These are phyloP conservation scores for Hymenotorrendiella dingleyae DNA, from an alignment of 2,329 filamentous ascomycete genomes.

Conservation along the genomic window DNA sequence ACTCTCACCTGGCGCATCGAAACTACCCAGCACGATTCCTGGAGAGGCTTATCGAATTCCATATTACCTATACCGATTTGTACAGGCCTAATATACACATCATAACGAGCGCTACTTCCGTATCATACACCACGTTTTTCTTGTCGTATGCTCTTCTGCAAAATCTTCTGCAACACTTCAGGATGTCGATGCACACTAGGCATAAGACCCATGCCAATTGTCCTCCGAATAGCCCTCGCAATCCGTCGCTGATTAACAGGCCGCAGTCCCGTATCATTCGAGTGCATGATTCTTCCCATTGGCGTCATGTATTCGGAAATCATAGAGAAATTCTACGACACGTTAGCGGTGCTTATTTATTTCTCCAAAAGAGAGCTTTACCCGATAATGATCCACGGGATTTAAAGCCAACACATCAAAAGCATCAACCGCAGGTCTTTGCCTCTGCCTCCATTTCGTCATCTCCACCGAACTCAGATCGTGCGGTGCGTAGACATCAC, in stretches of 20 bases:
- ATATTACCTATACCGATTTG: background rate
- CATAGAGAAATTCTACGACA: conserved; percentile 76
- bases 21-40: too few relatives aligned
- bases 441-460: conserved; percentile 66
- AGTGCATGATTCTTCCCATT: conserved; percentile 78
- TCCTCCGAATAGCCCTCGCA: conserved; percentile 84
- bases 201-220: conserved; percentile 85
- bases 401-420: conserved; percentile 76
- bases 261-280: conserved; percentile 69
- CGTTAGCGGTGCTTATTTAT: conserved; percentile 4
- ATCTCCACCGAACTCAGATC: conserved; percentile 76
- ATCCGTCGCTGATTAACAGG: conserved; percentile 89
- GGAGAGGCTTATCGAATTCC: background rate
- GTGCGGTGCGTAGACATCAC: conserved; percentile 87
- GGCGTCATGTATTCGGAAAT: conserved; percentile 83
- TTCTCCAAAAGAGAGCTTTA: conserved; percentile 35
- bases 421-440: conserved; percentile 56
- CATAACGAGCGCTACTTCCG: background rate
- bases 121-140: background rate
- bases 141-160: background rate
- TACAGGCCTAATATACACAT: conserved; percentile 7
- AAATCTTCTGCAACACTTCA: conserved; percentile 52
- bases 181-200: conserved; percentile 88
- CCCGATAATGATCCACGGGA: conserved; percentile 82
- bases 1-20: too few relatives aligned